Evolutionary conservation across 805 yeast genomes (phyloP).

Genomic region (Cyberlindnera maritima): DNA sequence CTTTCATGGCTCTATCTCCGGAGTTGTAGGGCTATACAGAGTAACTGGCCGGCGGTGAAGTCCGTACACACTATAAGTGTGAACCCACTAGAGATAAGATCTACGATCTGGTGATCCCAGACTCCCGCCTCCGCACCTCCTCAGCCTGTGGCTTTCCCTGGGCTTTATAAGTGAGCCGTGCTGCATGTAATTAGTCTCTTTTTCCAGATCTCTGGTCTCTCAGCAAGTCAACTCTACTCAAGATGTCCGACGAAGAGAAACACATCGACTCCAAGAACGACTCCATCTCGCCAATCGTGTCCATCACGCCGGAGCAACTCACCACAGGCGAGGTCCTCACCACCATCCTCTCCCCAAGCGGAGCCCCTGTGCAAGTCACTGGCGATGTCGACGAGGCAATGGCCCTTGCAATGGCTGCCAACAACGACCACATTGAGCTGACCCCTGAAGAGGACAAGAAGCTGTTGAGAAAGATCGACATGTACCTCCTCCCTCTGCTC

Average conservation of each 20-base stretch:
- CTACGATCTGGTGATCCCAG: too few species aligned
- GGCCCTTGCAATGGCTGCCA: slow-evolving; percentile 1
- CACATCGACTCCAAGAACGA: neutral
- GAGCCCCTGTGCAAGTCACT: neutral
- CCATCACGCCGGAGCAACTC: neutral
- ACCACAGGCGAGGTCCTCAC: neutral
- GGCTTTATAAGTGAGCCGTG: too few species aligned
- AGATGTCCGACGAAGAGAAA: slow-evolving; percentile 32
- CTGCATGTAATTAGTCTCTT: too few species aligned
- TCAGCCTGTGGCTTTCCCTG: too few species aligned
- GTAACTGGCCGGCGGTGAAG: too few species aligned
- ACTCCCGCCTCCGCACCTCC: too few species aligned
- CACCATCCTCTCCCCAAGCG: neutral
- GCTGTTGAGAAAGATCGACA: slow-evolving; percentile 11
- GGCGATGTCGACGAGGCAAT: slow-evolving; percentile 3
- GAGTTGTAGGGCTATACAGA: too few species aligned
- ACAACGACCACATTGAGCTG: slow-evolving; percentile 1
- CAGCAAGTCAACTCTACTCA: too few species aligned
- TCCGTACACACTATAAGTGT: too few species aligned
- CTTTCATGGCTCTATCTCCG: too few species aligned
- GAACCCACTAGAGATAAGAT: too few species aligned
- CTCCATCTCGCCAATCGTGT: neutral
- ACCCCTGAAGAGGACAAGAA: slow-evolving; percentile 7
- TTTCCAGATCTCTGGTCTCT: too few species aligned
- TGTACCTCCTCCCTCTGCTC: slow-evolving; percentile 6